Base-by-base conservation (phyloP, 768 basidiomycete genomes). In the Dioszegia aurantiaca region DNA sequence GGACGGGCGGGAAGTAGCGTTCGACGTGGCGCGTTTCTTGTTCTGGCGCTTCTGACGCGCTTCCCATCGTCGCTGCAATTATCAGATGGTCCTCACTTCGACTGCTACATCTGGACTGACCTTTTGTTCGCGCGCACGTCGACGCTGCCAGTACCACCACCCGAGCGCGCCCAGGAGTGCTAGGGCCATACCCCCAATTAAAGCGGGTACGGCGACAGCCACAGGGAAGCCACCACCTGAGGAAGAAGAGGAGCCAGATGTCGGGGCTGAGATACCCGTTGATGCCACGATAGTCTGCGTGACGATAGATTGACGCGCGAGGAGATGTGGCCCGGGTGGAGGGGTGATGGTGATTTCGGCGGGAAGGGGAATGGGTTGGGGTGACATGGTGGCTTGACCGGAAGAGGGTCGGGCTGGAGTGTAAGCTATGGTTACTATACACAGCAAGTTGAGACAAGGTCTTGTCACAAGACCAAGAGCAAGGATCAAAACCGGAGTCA, bases 131-230 rank as follows among this genome's bases (percentile, higher is more conserved):
- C 59, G 39, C 62, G 58, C 61, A 17, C 56, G 47, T 30, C 61
- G 37, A 26, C 58, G 59, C 33, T 39, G 40, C 39, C 52, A 46
- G 56, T 58, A 71, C 51, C 43, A 66, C 55, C 56, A 71, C 9
- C 63, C 27, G 4, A 62, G 48, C 36, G 65, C 65, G 10, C 49
- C 65, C 1, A 52, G 41, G 9, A 68, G 6, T 14, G 69, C 69
- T 28, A 67, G 33, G 6, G 64, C 66, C 69, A 71, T 71, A 6
- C 69, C 69, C 10, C 69, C 69, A 16, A 66, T 58, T 39, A 71
- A 45, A 5, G 69, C 69, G 4, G 69, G 69, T 4, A 71, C 57
- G 37, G 69, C 69, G 16, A 71, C 63, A 12, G 61, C 60, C 0
- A 71, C 66, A 1, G 69, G 69, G 54, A 71, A 58, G 5, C 23